phyloP scores from a whole-genome alignment of 164 flowering plant genomes.

The Pachysandra terminalis region DNA sequence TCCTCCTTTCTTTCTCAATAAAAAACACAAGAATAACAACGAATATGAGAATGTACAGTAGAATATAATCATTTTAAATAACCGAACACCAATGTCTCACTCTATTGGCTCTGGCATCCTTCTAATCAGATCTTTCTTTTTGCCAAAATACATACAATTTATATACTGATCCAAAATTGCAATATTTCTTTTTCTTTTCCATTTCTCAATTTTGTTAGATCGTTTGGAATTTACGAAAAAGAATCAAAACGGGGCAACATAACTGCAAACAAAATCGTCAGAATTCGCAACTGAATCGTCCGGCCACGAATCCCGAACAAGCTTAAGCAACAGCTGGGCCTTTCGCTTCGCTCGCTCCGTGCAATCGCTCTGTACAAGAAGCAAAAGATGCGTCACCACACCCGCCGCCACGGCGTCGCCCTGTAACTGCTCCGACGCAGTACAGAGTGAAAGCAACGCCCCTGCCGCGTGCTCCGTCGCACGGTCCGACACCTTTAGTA shows the following conservation, averaged over 20 bases:
- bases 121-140: too few species aligned
- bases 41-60: too few species aligned
- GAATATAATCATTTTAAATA: too few species aligned
- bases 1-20: too few species aligned
- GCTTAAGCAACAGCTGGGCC: conserved; percentile 78
- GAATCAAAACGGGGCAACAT: conserved; percentile 57
- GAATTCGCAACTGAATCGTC: conserved; percentile 56
- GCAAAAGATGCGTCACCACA: conserved; percentile 68
- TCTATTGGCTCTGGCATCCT: too few species aligned
- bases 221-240: neutral
- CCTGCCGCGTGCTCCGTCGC: conserved; percentile 96
- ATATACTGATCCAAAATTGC: conserved; percentile 18
- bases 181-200: neutral
- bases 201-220: conserved; percentile 5
- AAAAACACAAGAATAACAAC: too few species aligned
- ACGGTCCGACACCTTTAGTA: conserved; percentile 71
- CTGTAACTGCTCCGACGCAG: conserved; percentile 56
- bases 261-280: conserved; percentile 70
- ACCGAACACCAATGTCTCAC: too few species aligned
- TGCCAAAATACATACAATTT: conserved; percentile 2
- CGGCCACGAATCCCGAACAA: conserved; percentile 81
- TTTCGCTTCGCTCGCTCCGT: conserved; percentile 87
- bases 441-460: conserved; percentile 65
- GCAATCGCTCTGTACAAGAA: conserved; percentile 92
- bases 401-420: conserved; percentile 80